These are phyloP conservation scores for Aspergillus sergii DNA, from an alignment of 2,329 filamentous ascomycete species.

Conservation along the genomic window DNA sequence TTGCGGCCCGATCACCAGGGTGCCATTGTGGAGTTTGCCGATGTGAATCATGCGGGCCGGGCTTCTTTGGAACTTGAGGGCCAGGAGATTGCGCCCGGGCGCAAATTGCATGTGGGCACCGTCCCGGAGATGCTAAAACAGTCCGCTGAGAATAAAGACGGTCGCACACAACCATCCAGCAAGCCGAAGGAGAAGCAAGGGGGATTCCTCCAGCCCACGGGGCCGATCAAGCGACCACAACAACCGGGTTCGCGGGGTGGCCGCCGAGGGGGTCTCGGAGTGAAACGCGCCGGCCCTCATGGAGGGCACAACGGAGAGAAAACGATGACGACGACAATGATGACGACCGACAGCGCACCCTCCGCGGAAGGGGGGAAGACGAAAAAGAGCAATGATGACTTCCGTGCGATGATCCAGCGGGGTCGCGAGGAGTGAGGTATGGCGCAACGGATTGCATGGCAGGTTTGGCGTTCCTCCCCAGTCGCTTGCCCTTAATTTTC, in stretches of 20 bases:
- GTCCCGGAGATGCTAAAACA: conserved; percentile 54
- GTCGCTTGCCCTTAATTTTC: conserved; percentile 7
- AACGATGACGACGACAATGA: conserved; percentile 26
- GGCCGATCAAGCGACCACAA: conserved; percentile 48
- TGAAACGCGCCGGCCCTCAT: conserved; percentile 40
- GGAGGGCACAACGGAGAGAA: conserved; percentile 27
- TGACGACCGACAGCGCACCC: conserved; percentile 23
- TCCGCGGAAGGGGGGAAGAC: conserved; percentile 26
- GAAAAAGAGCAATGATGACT: conserved; percentile 61
- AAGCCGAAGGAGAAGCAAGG: conserved; percentile 39
- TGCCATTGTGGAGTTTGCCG: conserved; percentile 80
- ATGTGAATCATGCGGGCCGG: conserved; percentile 70
- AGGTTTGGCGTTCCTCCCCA: conserved; percentile 28
- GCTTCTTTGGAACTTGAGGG: conserved; percentile 51
- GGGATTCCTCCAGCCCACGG: conserved; percentile 33
- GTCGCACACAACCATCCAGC: conserved; percentile 32
- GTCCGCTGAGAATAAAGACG: conserved; percentile 44
- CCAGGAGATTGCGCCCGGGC: conserved; percentile 47
- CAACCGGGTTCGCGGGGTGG: conserved; percentile 47
- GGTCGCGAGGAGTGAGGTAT: conserved; percentile 32
- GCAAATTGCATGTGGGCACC: conserved; percentile 51
- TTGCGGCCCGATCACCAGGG: conserved; percentile 81
- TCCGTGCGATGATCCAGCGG: conserved; percentile 56
- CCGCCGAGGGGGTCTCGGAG: conserved; percentile 52
- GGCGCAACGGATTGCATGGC: conserved; percentile 27